Conservation (phyloP, 176 grass and related monocot species). For the Aegilops tauschii region DNA sequence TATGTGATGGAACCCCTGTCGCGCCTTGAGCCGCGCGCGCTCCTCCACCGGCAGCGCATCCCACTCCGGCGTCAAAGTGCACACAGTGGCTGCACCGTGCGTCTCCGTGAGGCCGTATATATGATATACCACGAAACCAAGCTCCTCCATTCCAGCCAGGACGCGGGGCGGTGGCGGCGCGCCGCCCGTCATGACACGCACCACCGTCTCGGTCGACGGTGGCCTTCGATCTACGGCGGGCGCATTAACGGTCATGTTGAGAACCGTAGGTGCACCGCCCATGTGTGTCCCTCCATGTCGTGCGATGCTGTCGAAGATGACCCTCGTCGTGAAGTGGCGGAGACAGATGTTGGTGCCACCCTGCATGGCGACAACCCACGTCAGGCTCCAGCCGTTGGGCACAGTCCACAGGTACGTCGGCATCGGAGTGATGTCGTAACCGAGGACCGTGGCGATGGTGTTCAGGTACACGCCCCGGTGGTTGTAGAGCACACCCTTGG, state of each 20-base stretch:
- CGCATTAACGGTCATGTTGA: conserved; percentile 47
- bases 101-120: conserved; percentile 54
- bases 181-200: conserved; percentile 50
- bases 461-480: conserved; percentile 65
- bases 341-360: conserved; percentile 63
- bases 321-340: conserved; percentile 23
- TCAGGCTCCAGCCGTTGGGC: conserved; percentile 59
- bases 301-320: conserved; percentile 47
- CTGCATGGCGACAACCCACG: conserved; percentile 55
- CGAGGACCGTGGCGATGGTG: conserved; percentile 42
- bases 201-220: neutral
- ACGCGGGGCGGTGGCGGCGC: conserved; percentile 39
- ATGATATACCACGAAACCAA: conserved; percentile 47
- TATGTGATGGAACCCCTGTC: conserved; percentile 46
- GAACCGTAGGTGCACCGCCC: conserved; percentile 49
- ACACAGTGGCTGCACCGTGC: conserved; percentile 35
- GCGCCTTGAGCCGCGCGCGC: conserved; percentile 39
- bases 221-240: neutral
- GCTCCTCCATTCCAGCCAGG: conserved; percentile 34
- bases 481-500: conserved; percentile 58
- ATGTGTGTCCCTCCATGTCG: conserved; percentile 44
- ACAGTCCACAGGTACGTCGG: conserved; percentile 53
- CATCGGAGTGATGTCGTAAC: conserved; percentile 44
- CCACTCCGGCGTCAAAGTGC: conserved; percentile 60
- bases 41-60: conserved; percentile 33